Evolutionary conservation across 148 eudicot species (phyloP).

Genomic region (Selenicereus undatus): DNA sequence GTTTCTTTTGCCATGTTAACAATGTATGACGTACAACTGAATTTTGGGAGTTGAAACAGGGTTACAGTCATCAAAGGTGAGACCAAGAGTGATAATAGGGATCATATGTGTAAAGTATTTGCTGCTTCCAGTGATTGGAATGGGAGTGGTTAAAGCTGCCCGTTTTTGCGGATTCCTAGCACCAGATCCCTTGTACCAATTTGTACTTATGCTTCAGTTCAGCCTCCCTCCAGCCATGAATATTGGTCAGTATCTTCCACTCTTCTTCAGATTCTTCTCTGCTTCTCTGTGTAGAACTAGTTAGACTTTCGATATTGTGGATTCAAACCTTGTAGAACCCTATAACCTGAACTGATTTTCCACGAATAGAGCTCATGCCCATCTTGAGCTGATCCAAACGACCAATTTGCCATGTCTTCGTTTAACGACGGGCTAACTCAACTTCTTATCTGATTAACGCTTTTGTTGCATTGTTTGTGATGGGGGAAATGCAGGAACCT

Average conservation of each 20-base stretch:
- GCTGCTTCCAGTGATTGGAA: constrained; percentile 63
- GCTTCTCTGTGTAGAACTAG: neutral
- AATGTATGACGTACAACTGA: neutral
- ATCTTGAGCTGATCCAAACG: too few relatives aligned
- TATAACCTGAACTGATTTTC: neutral
- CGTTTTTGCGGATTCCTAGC: constrained; percentile 62
- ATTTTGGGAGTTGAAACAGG: constrained; percentile 40
- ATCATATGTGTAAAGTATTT: constrained; percentile 55
- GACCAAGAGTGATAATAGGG: constrained; percentile 32
- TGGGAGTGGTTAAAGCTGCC: constrained; percentile 62
- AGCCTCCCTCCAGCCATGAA: constrained; percentile 90
- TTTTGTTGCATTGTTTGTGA: neutral
- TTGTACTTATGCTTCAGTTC: constrained; percentile 73
- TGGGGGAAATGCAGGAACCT: constrained; percentile 35
- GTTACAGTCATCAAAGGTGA: constrained; percentile 40
- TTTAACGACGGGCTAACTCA: neutral
- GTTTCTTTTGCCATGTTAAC: too few relatives aligned
- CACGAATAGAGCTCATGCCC: too few relatives aligned
- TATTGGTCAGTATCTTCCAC: constrained; percentile 35
- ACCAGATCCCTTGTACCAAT: constrained; percentile 60
- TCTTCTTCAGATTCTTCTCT: too few relatives aligned
- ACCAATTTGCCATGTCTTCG: neutral
- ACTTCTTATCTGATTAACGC: neutral
- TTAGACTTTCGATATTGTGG: too few relatives aligned
- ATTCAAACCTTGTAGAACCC: neutral